phyloP scores from a whole-genome alignment of 2,329 filamentous ascomycete species.

The Diaporthe vexans region DNA sequence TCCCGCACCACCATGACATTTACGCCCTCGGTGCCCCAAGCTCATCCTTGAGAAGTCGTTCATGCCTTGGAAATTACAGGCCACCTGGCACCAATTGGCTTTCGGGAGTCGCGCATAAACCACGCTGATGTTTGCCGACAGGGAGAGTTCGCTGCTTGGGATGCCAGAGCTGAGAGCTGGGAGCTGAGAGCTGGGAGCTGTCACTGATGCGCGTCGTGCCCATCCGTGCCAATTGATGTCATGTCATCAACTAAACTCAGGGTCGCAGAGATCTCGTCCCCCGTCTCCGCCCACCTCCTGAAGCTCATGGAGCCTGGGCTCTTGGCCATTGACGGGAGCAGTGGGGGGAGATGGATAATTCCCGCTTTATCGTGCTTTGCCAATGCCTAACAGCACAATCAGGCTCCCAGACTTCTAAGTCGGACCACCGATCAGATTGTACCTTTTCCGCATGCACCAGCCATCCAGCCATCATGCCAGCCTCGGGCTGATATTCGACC shows the following conservation, averaged over 20 bases:
- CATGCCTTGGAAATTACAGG: conserved; percentile 34
- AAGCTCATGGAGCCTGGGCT: conserved; percentile 21
- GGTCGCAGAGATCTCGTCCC: conserved; percentile 12
- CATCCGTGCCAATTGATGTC: conserved; percentile 6
- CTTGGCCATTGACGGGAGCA: conserved; percentile 5
- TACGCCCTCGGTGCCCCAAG: conserved; percentile 12
- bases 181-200: not conserved
- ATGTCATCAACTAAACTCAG: conserved; percentile 19
- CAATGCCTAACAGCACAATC: conserved; percentile 8
- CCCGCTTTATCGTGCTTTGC: conserved; percentile 5
- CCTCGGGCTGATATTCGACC: conserved; percentile 14
- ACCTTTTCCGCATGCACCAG: not conserved
- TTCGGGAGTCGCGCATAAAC: conserved; percentile 25
- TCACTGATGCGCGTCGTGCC: conserved; percentile 1
- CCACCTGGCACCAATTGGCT: conserved; percentile 32
- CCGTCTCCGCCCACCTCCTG: conserved; percentile 3
- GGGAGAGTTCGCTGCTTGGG: conserved; percentile 6
- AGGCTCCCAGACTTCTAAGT: conserved; percentile 5
- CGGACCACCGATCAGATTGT: conserved; percentile 12
- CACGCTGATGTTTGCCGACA: not conserved
- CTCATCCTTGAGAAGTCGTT: conserved; percentile 25
- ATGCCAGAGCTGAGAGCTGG: not conserved
- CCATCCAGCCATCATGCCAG: conserved; percentile 25
- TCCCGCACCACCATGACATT: conserved; percentile 21
- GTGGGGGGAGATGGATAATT: conserved; percentile 6